These are phyloP conservation scores for Nissolia schottii DNA, from an alignment of 306 rosid species.

Conservation along the genomic window DNA sequence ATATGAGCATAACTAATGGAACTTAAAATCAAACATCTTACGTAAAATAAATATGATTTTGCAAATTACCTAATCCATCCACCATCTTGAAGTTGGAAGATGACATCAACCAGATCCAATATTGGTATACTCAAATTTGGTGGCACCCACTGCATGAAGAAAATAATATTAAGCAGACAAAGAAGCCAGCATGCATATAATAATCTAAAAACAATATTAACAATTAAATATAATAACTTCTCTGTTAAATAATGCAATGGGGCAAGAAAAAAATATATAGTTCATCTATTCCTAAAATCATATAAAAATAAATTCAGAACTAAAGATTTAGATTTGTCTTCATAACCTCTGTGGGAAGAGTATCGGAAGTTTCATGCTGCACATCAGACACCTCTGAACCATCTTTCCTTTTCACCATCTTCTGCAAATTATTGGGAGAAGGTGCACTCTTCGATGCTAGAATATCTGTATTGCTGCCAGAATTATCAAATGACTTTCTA, in stretches of 20 bases:
- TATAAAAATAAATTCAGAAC: neutral
- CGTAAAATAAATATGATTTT: neutral
- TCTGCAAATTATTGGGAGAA: slow-evolving; percentile 39
- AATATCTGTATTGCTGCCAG: slow-evolving; percentile 40
- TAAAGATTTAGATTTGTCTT: slow-evolving; percentile 5
- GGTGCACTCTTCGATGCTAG: slow-evolving; percentile 40
- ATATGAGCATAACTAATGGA: neutral
- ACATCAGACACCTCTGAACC: slow-evolving; percentile 38
- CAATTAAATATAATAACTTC: slow-evolving; percentile 9
- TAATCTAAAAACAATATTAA: neutral
- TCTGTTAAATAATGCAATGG: slow-evolving; percentile 4
- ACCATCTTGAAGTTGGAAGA: slow-evolving; percentile 94
- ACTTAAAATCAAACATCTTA: neutral
- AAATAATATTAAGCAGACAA: slow-evolving; percentile 29
- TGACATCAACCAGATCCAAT: slow-evolving; percentile 87
- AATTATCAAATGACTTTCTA: slow-evolving; percentile 33
- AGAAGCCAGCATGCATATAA: slow-evolving; percentile 9
- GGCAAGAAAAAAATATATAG: neutral
- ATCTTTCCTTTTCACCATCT: slow-evolving; percentile 43
- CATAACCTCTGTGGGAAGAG: slow-evolving; percentile 86
- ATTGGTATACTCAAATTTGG: slow-evolving; percentile 90
- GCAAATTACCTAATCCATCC: slow-evolving; percentile 93
- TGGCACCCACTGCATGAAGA: slow-evolving; percentile 87
- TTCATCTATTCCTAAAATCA: neutral
- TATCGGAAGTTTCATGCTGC: slow-evolving; percentile 56